Conservation (phyloP, 441 rosid genomes). For the Omphalea diandra region DNA sequence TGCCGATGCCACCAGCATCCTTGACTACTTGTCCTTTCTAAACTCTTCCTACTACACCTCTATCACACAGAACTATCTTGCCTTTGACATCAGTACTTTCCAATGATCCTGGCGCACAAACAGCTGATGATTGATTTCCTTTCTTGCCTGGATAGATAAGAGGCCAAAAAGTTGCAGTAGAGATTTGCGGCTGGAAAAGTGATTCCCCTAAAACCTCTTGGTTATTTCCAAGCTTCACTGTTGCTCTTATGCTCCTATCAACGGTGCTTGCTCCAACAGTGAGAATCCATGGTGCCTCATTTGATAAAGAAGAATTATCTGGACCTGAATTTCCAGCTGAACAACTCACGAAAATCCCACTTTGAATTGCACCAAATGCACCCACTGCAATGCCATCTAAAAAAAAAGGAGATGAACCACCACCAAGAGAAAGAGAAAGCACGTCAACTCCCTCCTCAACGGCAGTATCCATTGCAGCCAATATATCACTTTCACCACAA, state of each 20-base stretch:
- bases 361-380: conserved; percentile 49
- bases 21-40: conserved; percentile 45
- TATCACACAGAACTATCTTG: conserved; percentile 46
- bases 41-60: conserved; percentile 39
- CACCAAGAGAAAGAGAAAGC: conserved; percentile 63
- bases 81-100: conserved; percentile 41
- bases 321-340: conserved; percentile 61
- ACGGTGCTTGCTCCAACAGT: conserved; percentile 55
- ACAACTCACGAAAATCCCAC: conserved; percentile 47
- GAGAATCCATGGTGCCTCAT: conserved; percentile 54
- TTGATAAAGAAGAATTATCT: conserved; percentile 31
- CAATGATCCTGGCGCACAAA: conserved; percentile 36
- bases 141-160: conserved; percentile 46
- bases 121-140: conserved; percentile 26
- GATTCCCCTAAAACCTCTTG: conserved; percentile 42
- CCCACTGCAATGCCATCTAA: conserved; percentile 43
- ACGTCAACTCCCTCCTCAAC: conserved; percentile 69
- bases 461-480: conserved; percentile 61
- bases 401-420: conserved; percentile 34
- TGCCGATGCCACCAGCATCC: conserved; percentile 51
- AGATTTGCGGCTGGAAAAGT: conserved; percentile 50
- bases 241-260: conserved; percentile 47
- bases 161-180: conserved; percentile 31
- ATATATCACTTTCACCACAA: conserved; percentile 52
- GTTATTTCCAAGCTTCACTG: conserved; percentile 57